Base-by-base conservation (phyloP, 768 basidiomycete species). In the Amanita fuliginea region DNA sequence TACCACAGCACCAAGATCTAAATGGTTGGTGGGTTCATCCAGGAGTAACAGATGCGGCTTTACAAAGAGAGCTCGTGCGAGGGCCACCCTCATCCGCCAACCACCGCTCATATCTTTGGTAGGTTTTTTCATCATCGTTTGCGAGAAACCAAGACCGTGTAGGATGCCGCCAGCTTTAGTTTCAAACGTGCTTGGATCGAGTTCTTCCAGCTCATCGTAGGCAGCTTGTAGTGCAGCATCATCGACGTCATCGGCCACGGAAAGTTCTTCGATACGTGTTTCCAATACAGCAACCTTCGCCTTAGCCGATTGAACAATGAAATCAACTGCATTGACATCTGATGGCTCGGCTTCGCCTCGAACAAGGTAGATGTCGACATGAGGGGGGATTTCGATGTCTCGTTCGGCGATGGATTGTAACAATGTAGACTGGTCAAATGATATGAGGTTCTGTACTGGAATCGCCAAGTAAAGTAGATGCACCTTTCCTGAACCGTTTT, bases 31-130 rank as follows among this genome's bases (percentile, higher is more conserved):
- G 18, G 84, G 84, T 67, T 95, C 91, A 63, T 97, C 96, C 56
- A 99, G 81, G 30, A 99, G 72, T 30, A 98, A 75, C 21, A 99
- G 68, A 71, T 99, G 96, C 4, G 95, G 95, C 67, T 94, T 97
- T 66, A 99, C 70, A 67, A 98, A 97, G 35, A 99, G 76, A 1
- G 95, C 95, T 42, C 95, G 78, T 30, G 95, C 95, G 34, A 99
- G 84, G 11, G 95, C 87, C 48, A 99, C 95, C 64, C 95, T 82
- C 95, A 99, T 99, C 46, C 95, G 79, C 95, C 95, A 99, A 59
- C 95, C 95, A 77, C 95, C 95, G 60, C 81, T 85, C 95, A 99
- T 99, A 64, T 99, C 95, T 69, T 91, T 95, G 26, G 95, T 99
- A 3, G 93, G 86, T 66, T 85, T 88, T 65, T 78, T 77, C 94